phyloP scores from a whole-genome alignment of 2,329 filamentous ascomycete species.

The Exophiala sideris region DNA sequence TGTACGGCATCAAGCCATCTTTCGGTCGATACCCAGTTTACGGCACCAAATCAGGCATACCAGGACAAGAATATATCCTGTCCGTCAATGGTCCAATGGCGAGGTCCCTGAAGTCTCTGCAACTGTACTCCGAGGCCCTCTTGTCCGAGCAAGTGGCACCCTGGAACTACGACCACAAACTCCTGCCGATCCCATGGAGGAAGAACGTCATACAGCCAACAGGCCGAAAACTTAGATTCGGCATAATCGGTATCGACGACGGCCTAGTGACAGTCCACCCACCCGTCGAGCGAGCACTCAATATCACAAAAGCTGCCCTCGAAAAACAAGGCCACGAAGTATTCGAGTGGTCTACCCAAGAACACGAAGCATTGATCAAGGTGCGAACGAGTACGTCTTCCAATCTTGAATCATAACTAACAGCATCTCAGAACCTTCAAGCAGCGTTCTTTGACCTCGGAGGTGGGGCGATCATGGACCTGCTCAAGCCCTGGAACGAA shows the following conservation, averaged over 20 bases:
- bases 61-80: conserved; percentile 40
- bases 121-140: conserved; percentile 37
- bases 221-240: conserved; percentile 37
- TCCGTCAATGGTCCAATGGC: conserved; percentile 41
- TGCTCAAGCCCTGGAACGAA: conserved; percentile 29
- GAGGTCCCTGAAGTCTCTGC: conserved; percentile 33
- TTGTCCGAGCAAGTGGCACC: conserved; percentile 33
- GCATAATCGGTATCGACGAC: conserved; percentile 38
- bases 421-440: conserved; percentile 29
- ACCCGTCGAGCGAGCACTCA: conserved; percentile 37
- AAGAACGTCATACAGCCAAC: conserved; percentile 33
- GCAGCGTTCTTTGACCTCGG: conserved; percentile 29
- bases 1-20: conserved; percentile 41
- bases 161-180: conserved; percentile 41
- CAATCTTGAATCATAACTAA: not conserved
- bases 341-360: conserved; percentile 32
- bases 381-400: not conserved
- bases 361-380: conserved; percentile 33
- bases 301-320: conserved; percentile 33
- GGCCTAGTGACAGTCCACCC: conserved; percentile 37
- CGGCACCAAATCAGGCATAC: conserved; percentile 36
- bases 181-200: conserved; percentile 39
- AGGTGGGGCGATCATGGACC: conserved; percentile 29
- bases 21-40: conserved; percentile 40
- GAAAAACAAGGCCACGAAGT: conserved; percentile 38